These are phyloP conservation scores for Grammothele lineata DNA, from an alignment of 768 basidiomycete species.

Conservation along the genomic window DNA sequence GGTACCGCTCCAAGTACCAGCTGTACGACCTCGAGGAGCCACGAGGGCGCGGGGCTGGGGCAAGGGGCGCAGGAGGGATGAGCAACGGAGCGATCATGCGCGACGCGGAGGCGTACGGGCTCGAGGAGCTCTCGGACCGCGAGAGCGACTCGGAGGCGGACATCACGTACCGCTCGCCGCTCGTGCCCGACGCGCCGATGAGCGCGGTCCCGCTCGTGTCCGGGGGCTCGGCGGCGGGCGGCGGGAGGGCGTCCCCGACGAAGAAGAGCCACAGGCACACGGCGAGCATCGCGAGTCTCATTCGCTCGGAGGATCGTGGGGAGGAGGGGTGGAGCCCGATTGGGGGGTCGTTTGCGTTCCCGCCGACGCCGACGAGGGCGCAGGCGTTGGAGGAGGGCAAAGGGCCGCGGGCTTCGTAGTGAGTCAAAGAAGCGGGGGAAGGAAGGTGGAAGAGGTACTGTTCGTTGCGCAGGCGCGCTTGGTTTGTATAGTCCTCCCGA, in stretches of 20 bases:
- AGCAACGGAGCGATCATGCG: constrained; percentile 28
- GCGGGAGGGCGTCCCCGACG: constrained; percentile 20
- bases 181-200: constrained; percentile 29
- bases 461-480: too few relatives aligned
- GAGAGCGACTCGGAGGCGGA: constrained; percentile 63
- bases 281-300: constrained; percentile 79
- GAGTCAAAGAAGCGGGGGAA: too few relatives aligned
- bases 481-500: too few relatives aligned
- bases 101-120: constrained; percentile 52
- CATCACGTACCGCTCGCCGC: constrained; percentile 68
- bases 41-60: constrained; percentile 26
- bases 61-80: constrained; percentile 5
- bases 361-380: constrained; percentile 31
- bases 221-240: constrained; percentile 21
- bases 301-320: constrained; percentile 71
- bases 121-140: constrained; percentile 41
- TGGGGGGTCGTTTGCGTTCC: constrained; percentile 48
- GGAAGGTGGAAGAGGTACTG: too few relatives aligned
- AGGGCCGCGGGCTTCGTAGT: constrained; percentile 6
- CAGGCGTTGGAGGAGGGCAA: constrained; percentile 13
- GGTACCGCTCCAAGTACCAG: constrained; percentile 60
- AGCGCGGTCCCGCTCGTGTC: constrained; percentile 35
- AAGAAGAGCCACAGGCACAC: constrained; percentile 67
- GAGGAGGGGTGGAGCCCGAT: constrained; percentile 85
- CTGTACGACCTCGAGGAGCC: constrained; percentile 74